Conservation (phyloP, 305 asterid genomes). For the Euphrasia arctica region DNA sequence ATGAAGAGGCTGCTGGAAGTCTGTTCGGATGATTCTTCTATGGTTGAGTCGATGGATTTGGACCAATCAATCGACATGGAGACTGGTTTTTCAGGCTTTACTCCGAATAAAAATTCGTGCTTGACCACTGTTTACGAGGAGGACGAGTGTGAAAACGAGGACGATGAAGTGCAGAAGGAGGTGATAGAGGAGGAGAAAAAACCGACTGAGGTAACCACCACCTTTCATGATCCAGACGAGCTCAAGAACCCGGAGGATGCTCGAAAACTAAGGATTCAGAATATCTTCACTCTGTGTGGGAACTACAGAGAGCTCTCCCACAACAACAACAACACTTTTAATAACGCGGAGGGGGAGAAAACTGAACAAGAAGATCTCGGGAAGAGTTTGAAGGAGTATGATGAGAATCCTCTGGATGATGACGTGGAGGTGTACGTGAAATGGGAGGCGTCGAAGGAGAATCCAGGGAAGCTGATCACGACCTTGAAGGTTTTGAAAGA, state of each 20-base stretch:
- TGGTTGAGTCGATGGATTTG: conserved; percentile 98
- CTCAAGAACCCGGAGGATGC: conserved; percentile 20
- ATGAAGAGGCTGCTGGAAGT: conserved; percentile 56
- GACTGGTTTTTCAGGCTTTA: conserved; percentile 35
- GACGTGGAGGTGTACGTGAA: conserved; percentile 51
- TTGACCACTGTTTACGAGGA: conserved; percentile 88
- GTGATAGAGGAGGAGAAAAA: conserved; percentile 69
- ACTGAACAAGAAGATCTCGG: conserved; percentile 1
- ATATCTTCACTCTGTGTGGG: conserved; percentile 71
- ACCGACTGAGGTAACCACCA: conserved; percentile 26
- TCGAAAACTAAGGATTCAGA: conserved; percentile 54
- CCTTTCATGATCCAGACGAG: conserved; percentile 8
- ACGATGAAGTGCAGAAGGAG: conserved; percentile 75
- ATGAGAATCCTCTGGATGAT: conserved; percentile 22
- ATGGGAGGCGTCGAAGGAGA: conserved; percentile 85
- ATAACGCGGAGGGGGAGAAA: too few species aligned
- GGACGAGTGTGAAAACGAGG: conserved; percentile 63
- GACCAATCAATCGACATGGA: conserved; percentile 70
- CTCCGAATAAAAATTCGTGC: conserved; percentile 37
- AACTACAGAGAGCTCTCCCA: conserved; percentile 42
- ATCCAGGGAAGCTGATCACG: conserved; percentile 63
- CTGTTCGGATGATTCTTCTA: conserved; percentile 62
- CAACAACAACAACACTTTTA: background rate
- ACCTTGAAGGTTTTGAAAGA: conserved; percentile 53
- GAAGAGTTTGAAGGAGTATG: conserved; percentile 13